Evolutionary conservation across 1,284 basidiomycete genomes (phyloP).

Genomic region (Veloboletus limbatus): DNA sequence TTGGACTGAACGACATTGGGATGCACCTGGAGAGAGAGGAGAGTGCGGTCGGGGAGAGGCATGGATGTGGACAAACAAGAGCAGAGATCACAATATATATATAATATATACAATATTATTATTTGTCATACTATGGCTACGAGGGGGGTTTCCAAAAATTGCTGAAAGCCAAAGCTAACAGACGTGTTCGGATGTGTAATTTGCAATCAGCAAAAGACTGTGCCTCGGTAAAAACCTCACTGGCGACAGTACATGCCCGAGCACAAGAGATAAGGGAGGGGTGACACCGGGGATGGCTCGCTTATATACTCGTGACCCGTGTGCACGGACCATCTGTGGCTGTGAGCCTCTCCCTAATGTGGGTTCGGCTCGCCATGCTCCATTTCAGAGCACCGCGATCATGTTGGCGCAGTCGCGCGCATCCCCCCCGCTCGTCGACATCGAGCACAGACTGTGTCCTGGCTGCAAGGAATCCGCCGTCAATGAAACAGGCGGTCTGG

Average conservation of each 20-base stretch:
- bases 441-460: slow-evolving; percentile 73
- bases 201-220: slow-evolving; percentile 94
- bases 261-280: slow-evolving; percentile 66
- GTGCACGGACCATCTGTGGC: slow-evolving; percentile 44
- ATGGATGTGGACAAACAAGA: too few relatives aligned
- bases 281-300: too few relatives aligned
- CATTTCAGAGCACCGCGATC: background rate
- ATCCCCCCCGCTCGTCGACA: slow-evolving; percentile 18
- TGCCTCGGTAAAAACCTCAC: slow-evolving; percentile 89
- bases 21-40: slow-evolving; percentile 56
- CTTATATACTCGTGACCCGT: slow-evolving; percentile 32
- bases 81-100: too few relatives aligned
- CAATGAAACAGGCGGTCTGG: slow-evolving; percentile 80
- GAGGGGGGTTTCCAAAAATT: slow-evolving; percentile 89
- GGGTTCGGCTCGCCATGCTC: too few relatives aligned
- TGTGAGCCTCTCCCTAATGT: background rate
- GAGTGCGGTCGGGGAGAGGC: slow-evolving; percentile 57
- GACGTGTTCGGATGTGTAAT: slow-evolving; percentile 86
- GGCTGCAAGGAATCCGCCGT: slow-evolving; percentile 84
- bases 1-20: slow-evolving; percentile 51
- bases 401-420: slow-evolving; percentile 1
- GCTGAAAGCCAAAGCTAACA: slow-evolving; percentile 72
- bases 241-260: slow-evolving; percentile 86
- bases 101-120: too few relatives aligned
- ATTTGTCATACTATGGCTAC: too few relatives aligned